These are phyloP conservation scores for Cercospora sesami DNA, from an alignment of 2,329 filamentous ascomycete species.

Conservation along the genomic window DNA sequence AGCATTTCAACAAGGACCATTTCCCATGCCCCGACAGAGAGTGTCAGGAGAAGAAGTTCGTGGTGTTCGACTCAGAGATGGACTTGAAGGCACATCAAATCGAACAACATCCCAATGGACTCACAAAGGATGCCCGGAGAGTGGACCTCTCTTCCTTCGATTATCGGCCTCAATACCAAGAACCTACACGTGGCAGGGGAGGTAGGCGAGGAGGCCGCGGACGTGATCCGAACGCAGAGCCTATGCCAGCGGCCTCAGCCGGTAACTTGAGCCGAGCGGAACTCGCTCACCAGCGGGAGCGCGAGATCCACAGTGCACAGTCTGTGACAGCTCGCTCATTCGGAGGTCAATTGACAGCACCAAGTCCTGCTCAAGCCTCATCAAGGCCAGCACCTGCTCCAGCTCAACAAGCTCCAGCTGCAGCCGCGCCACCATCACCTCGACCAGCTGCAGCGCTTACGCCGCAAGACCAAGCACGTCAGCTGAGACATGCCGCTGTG, in stretches of 20 bases:
- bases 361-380: conserved; percentile 41
- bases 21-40: conserved; percentile 81
- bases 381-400: conserved; percentile 35
- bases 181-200: conserved; percentile 53
- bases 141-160: conserved; percentile 90
- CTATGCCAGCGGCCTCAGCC: conserved; percentile 71
- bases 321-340: conserved; percentile 78
- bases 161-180: conserved; percentile 69
- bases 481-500: conserved; percentile 77
- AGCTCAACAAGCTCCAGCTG: conserved; percentile 22
- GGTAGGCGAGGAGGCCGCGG: conserved; percentile 60
- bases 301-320: conserved; percentile 86
- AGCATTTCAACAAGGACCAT: conserved; percentile 85
- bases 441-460: conserved; percentile 50
- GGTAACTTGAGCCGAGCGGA: conserved; percentile 83
- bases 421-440: conserved; percentile 43
- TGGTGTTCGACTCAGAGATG: conserved; percentile 92
- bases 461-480: conserved; percentile 77
- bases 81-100: conserved; percentile 93
- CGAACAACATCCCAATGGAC: conserved; percentile 72
- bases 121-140: conserved; percentile 81
- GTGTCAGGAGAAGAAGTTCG: conserved; percentile 94
- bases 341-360: conserved; percentile 60
- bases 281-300: conserved; percentile 84
- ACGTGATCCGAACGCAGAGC: conserved; percentile 82